Percentiles rank a stretch among this genome's conserved stretches.
Evolutionary conservation across 2,329 filamentous ascomycete species (phyloP).

Genomic region (Talaromyces sp.): DNA sequence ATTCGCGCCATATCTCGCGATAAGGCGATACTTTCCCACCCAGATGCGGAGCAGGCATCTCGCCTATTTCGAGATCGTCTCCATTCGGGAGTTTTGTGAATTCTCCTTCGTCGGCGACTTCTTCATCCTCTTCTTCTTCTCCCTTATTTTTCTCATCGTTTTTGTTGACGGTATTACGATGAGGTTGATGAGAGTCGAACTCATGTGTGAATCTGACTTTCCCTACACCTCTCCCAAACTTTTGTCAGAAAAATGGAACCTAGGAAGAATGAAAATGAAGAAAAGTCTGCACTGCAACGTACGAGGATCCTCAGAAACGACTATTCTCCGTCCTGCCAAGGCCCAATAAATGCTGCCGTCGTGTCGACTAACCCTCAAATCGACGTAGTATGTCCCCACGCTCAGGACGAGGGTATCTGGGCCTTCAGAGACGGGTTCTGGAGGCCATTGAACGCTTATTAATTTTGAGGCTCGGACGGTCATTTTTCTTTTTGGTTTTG

Average conservation of each 20-base stretch:
- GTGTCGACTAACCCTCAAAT: background rate
- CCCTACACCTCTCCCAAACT: background rate
- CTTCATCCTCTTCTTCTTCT: background rate
- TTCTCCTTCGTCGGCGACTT: slow-evolving; percentile 20
- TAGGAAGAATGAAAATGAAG: too few species aligned
- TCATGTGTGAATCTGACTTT: background rate
- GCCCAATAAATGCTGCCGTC: background rate
- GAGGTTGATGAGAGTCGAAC: background rate
- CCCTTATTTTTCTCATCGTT: background rate
- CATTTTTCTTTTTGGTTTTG: background rate
- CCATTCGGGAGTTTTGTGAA: slow-evolving; percentile 38
- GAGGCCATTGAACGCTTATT: slow-evolving; percentile 4
- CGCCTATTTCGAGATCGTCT: slow-evolving; percentile 37
- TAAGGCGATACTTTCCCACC: slow-evolving; percentile 44
- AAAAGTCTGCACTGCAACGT: background rate
- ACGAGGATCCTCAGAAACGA: background rate
- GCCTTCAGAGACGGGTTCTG: background rate
- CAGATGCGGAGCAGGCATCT: slow-evolving; percentile 29
- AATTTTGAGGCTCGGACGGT: background rate
- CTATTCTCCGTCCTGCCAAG: background rate
- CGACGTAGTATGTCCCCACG: slow-evolving; percentile 6
- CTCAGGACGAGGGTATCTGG: slow-evolving; percentile 7
- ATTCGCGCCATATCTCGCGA: slow-evolving; percentile 62
- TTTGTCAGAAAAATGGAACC: background rate
- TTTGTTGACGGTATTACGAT: too few species aligned